phyloP scores from a whole-genome alignment of 2,329 filamentous ascomycete genomes.

The Bipolaris oryzae region DNA sequence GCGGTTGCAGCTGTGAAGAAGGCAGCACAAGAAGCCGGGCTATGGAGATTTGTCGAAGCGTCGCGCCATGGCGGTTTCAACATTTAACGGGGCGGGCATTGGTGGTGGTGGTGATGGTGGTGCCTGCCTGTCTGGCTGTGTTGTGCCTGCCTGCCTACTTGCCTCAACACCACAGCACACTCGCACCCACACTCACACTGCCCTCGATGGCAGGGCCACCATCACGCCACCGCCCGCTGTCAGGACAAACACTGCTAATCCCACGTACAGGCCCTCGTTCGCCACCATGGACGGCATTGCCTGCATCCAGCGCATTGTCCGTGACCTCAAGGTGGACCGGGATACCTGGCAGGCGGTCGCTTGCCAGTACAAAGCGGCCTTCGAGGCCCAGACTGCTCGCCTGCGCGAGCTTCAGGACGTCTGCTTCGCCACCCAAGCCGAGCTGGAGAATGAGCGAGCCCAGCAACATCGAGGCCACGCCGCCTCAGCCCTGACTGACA shows the following conservation, averaged over 20 bases:
- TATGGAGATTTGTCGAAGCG: conserved; percentile 79
- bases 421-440: conserved; percentile 41
- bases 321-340: conserved; percentile 35
- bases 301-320: conserved; percentile 25
- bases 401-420: conserved; percentile 35
- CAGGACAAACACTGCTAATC: conserved; percentile 10
- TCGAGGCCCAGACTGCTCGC: conserved; percentile 31
- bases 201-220: not conserved
- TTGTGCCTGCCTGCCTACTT: not conserved
- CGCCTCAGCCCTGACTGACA: conserved; percentile 2
- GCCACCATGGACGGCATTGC: conserved; percentile 12
- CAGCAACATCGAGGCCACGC: conserved; percentile 21
- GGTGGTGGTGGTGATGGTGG: not conserved
- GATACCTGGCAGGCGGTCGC: conserved; percentile 41
- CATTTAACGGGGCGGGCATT: conserved; percentile 33
- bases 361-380: conserved; percentile 35
- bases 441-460: conserved; percentile 39
- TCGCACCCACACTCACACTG: not conserved
- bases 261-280: conserved; percentile 27
- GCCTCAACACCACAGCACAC: not conserved
- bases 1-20: conserved; percentile 70
- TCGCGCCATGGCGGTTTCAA: conserved; percentile 64
- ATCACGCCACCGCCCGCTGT: not conserved
- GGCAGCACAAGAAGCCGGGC: conserved; percentile 71
- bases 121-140: not conserved